A percentile compares a stretch with the other conserved stretches of the same genome.
Evolutionary conservation across 345 rosid genomes (phyloP).

Genomic region (Linum lewisii): DNA sequence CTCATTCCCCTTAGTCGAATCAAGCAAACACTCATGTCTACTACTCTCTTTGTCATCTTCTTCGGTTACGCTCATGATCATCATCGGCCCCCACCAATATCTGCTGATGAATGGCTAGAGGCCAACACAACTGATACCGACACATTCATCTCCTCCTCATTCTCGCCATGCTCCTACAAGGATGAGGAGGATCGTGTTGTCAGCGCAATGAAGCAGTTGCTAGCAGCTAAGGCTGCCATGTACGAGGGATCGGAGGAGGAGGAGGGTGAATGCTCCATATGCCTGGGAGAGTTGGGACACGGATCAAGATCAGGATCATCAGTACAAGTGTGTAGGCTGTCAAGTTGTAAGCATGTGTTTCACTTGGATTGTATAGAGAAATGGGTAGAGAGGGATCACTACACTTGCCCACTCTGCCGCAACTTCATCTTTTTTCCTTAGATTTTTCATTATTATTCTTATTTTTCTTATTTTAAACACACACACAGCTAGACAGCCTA

Average conservation of each 20-base stretch:
- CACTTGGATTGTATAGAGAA: slow-evolving; percentile 49
- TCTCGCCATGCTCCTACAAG: no score
- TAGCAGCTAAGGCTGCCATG: background rate
- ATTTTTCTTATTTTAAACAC: no score
- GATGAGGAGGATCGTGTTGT: no score
- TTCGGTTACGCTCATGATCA: background rate
- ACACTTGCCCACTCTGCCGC: slow-evolving; percentile 81
- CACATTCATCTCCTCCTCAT: no score
- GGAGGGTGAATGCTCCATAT: slow-evolving; percentile 45
- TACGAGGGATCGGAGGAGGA: background rate
- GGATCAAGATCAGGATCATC: slow-evolving; percentile 20
- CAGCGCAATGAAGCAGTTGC: background rate
- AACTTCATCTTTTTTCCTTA: slow-evolving; percentile 22
- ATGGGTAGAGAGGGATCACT: slow-evolving; percentile 46
- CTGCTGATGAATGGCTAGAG: no score
- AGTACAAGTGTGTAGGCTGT: slow-evolving; percentile 37
- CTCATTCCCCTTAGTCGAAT: slow-evolving; percentile 38
- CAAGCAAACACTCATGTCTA: slow-evolving; percentile 15
- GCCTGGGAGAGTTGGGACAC: slow-evolving; percentile 42
- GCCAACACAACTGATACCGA: no score
- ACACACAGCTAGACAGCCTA: no score
- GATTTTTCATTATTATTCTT: no score
- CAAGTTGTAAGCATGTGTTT: slow-evolving; percentile 55
- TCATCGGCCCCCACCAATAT: no score
- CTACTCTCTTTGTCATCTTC: slow-evolving; percentile 10